Evolutionary conservation across 768 basidiomycete species (phyloP).

Genomic region (Paxillus involutus): DNA sequence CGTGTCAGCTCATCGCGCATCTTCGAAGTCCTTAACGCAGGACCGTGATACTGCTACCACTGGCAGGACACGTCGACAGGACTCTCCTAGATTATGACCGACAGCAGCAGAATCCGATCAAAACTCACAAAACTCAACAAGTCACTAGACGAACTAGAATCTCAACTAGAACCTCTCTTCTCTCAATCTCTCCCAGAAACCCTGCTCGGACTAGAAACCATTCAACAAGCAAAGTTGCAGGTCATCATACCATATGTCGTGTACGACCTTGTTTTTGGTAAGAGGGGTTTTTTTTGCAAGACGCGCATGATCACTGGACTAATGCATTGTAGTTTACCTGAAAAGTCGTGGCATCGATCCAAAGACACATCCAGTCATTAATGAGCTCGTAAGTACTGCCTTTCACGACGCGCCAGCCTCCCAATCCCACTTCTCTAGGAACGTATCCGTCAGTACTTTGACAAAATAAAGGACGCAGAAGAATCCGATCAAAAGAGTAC

Average conservation of each 20-base stretch:
- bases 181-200: slow-evolving; percentile 68
- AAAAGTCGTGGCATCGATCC: slow-evolving; percentile 81
- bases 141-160: slow-evolving; percentile 72
- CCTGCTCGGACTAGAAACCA: slow-evolving; percentile 58
- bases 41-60: too few relatives aligned
- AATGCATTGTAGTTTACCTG: slow-evolving; percentile 60
- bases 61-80: too few relatives aligned
- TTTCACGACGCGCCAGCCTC: background rate
- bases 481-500: slow-evolving; percentile 52
- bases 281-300: slow-evolving; percentile 22
- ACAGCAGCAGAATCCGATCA: slow-evolving; percentile 34
- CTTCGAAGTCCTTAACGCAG: too few relatives aligned
- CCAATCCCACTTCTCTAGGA: slow-evolving; percentile 42
- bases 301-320: background rate
- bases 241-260: slow-evolving; percentile 77
- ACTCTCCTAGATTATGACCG: slow-evolving; percentile 28
- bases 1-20: too few relatives aligned
- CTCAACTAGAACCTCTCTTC: slow-evolving; percentile 63
- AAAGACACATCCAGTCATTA: slow-evolving; percentile 70
- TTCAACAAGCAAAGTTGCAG: slow-evolving; percentile 83
- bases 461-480: slow-evolving; percentile 77
- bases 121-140: slow-evolving; percentile 48
- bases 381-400: slow-evolving; percentile 44
- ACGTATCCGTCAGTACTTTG: slow-evolving; percentile 77
- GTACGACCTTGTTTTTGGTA: slow-evolving; percentile 86